Percentiles rank a stretch among this genome's conserved stretches.
Conservation (phyloP, 2,329 filamentous ascomycete species). For the Ophiostoma triangulosporum region DNA sequence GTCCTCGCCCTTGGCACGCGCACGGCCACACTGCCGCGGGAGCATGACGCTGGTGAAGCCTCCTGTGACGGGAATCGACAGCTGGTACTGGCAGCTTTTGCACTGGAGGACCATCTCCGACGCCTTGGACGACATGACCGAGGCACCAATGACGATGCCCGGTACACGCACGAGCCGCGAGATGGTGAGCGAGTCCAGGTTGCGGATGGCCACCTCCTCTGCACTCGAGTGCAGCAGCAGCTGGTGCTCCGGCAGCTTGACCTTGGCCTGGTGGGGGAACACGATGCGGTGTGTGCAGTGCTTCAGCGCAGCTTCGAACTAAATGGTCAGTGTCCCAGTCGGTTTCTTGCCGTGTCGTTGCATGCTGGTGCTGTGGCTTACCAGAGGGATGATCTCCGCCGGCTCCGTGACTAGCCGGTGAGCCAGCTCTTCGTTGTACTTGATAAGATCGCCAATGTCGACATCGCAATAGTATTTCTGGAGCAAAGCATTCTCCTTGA, state of each 20-base stretch:
- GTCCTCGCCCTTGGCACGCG: conserved; percentile 49
- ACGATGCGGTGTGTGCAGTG: conserved; percentile 90
- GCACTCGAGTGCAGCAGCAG: conserved; percentile 87
- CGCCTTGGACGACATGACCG: conserved; percentile 91
- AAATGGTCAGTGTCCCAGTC: not conserved
- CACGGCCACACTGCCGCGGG: conserved; percentile 61
- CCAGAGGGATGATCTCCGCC: conserved; percentile 80
- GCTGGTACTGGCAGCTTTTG: conserved; percentile 64
- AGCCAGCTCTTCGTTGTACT: conserved; percentile 88
- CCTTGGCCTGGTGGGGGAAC: conserved; percentile 57
- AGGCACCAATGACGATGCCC: conserved; percentile 94
- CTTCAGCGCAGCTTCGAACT: conserved; percentile 87
- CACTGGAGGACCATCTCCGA: conserved; percentile 79
- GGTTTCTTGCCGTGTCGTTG: not conserved
- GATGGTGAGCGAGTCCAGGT: conserved; percentile 84
- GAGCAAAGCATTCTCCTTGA: conserved; percentile 84
- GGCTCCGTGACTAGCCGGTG: conserved; percentile 82
- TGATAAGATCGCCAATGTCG: conserved; percentile 89
- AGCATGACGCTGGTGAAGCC: conserved; percentile 82
- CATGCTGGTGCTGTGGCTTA: conserved; percentile 29
- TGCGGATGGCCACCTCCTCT: conserved; percentile 82
- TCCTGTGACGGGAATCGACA: conserved; percentile 59
- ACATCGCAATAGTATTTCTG: conserved; percentile 95
- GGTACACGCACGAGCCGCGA: conserved; percentile 92
- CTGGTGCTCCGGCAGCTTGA: conserved; percentile 76